phyloP scores from a whole-genome alignment of 2,329 filamentous ascomycete genomes.

The Fusarium luffae region DNA sequence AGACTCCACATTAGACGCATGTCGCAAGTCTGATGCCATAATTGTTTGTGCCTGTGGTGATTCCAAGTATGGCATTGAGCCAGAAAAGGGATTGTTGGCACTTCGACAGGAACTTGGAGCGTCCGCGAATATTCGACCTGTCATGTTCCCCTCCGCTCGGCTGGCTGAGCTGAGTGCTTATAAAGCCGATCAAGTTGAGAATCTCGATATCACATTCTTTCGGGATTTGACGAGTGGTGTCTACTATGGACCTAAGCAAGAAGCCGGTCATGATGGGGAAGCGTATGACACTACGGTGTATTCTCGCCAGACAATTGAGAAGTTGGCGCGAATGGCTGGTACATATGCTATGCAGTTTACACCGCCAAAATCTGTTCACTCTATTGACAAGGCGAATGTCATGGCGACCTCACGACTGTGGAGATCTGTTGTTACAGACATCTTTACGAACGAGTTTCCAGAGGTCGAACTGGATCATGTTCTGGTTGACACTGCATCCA shows the following conservation, averaged over 20 bases:
- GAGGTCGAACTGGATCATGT: slow-evolving; percentile 28
- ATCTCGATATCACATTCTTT: slow-evolving; percentile 81
- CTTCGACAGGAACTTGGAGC: slow-evolving; percentile 72
- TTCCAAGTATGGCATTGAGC: background rate
- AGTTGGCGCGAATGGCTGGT: slow-evolving; percentile 68
- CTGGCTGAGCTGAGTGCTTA: slow-evolving; percentile 76
- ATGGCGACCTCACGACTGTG: slow-evolving; percentile 41
- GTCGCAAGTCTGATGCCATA: slow-evolving; percentile 12
- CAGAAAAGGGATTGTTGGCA: slow-evolving; percentile 76
- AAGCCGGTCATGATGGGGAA: slow-evolving; percentile 62
- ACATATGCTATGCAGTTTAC: slow-evolving; percentile 51
- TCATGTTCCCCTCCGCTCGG: slow-evolving; percentile 78
- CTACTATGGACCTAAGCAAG: slow-evolving; percentile 75
- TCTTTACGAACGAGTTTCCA: slow-evolving; percentile 37
- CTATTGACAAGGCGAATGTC: slow-evolving; percentile 44
- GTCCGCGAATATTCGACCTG: slow-evolving; percentile 74
- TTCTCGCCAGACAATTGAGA: slow-evolving; percentile 75
- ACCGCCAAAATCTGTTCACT: slow-evolving; percentile 63
- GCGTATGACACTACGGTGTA: slow-evolving; percentile 67
- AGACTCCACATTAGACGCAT: slow-evolving; percentile 20
- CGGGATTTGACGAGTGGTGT: slow-evolving; percentile 81
- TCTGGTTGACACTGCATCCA: slow-evolving; percentile 40
- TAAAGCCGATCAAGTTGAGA: slow-evolving; percentile 74
- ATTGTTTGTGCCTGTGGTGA: slow-evolving; percentile 26
- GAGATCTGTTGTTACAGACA: slow-evolving; percentile 28